Evolutionary conservation across 352 stramenopile species (phyloP).

Genomic region (Pythium biforme): DNA sequence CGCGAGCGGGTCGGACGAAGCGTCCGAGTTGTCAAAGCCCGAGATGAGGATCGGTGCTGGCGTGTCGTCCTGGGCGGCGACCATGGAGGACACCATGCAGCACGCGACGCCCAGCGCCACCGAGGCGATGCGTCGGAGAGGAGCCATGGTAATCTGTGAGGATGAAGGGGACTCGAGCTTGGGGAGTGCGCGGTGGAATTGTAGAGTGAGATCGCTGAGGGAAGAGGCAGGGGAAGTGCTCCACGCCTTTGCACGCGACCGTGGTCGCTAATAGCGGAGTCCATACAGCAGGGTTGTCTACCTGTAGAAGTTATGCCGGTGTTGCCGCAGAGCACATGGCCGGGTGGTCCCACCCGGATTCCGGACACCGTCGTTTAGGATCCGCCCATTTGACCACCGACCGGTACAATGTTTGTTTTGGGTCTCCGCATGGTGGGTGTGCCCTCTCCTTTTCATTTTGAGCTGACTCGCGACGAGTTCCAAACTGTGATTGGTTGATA

Average conservation of each 20-base stretch:
- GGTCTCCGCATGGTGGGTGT: too few relatives aligned
- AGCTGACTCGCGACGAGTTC: too few relatives aligned
- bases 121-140: conserved; percentile 9
- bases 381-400: too few relatives aligned
- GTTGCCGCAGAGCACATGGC: too few relatives aligned
- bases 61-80: background rate
- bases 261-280: too few relatives aligned
- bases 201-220: background rate
- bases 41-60: background rate
- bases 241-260: background rate
- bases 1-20: background rate
- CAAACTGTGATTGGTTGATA: too few relatives aligned
- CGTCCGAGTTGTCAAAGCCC: background rate
- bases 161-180: background rate
- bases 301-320: too few relatives aligned
- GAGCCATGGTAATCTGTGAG: conserved; percentile 8
- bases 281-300: too few relatives aligned
- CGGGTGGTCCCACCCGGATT: too few relatives aligned
- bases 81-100: background rate
- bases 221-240: background rate
- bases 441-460: too few relatives aligned
- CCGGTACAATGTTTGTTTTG: too few relatives aligned
- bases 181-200: conserved; percentile 1
- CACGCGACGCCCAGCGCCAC: conserved; percentile 4
- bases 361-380: too few relatives aligned